Percentiles rank a stretch among this genome's conserved stretches.
Evolutionary conservation across 1,284 basidiomycete genomes (phyloP).

Genomic region (Wallemia hederae): DNA sequence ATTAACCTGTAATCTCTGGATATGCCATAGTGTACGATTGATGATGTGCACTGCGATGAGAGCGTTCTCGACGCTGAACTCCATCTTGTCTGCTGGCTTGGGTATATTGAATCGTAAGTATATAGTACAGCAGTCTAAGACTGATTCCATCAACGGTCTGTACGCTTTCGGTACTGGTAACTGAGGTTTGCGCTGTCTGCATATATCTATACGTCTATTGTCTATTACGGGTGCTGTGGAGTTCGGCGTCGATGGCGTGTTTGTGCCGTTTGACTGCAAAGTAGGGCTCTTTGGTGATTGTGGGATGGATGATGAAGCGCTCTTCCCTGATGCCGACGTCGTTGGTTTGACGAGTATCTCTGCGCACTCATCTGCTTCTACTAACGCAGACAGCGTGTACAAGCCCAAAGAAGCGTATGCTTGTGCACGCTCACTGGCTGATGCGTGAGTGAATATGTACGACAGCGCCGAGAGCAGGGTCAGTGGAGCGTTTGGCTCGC

Average conservation of each 20-base stretch:
- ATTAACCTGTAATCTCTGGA: not conserved
- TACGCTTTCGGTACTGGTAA: not conserved
- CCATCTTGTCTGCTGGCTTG: not conserved
- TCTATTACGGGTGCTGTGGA: not conserved
- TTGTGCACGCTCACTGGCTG: not conserved
- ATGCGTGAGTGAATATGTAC: not conserved
- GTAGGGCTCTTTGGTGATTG: not conserved
- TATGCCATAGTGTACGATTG: not conserved
- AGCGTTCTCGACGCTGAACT: not conserved
- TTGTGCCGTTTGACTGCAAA: not conserved
- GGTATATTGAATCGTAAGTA: not conserved
- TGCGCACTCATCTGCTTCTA: not conserved
- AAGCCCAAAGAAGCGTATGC: not conserved
- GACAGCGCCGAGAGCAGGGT: not conserved
- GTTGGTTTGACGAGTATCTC: not conserved
- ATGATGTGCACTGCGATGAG: not conserved
- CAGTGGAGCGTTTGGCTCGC: not conserved
- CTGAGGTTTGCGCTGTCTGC: not conserved
- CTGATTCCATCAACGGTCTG: not conserved
- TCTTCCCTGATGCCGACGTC: not conserved
- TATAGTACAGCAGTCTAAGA: not conserved
- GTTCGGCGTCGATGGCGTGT: not conserved
- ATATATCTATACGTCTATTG: not conserved
- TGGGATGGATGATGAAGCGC: not conserved
- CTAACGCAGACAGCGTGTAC: not conserved